Evolutionary conservation across 306 rosid genomes (phyloP), one percentile per base, ranked within the genome.

Genomic region (Hylodesmum podocarpum): DNA sequence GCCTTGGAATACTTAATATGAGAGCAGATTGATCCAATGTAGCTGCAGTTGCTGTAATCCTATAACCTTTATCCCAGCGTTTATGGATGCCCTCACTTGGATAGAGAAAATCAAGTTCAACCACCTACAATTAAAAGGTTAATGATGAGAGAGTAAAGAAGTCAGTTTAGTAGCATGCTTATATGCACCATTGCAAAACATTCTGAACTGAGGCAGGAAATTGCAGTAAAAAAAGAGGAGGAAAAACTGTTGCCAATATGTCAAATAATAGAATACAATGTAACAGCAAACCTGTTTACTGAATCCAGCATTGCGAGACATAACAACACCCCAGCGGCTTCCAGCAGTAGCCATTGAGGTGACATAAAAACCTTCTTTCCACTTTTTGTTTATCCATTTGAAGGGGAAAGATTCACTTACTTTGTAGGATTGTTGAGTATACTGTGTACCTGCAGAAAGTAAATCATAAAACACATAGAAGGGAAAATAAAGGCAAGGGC

Each of bases 321-420:
- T 94, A 37, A 94, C 97, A 76, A 94, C 88, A 53, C 97, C 97
- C 98, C 98, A 94, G 64, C 96, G 91, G 82, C 88, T 89, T 82
- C 96, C 98, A 66, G 98, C 97, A 51, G 98, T 94, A 68, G 93
- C 96, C 98, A 94, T 91, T 39, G 98, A 94, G 61, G 98, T 94
- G 80, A 94, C 98, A 57, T 94, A 94, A 81, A 94, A 94, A 41
- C 98, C 98, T 80, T 94, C 98, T 84, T 86, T 91, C 98, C 98
- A 94, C 76, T 94, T 94, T 84, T 91, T 94, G 83, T 91, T 94
- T 80, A 94, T 94, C 97, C 98, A 94, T 84, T 91, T 94, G 88
- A 90, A 94, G 77, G 98, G 98, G 77, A 90, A 94, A 44, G 98
- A 91, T 68, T 94, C 98, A n/a, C 98, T 94, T 33, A 94, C 98